phyloP scores from a whole-genome alignment of 2,329 filamentous ascomycete species.

The Fusarium lateritium region DNA sequence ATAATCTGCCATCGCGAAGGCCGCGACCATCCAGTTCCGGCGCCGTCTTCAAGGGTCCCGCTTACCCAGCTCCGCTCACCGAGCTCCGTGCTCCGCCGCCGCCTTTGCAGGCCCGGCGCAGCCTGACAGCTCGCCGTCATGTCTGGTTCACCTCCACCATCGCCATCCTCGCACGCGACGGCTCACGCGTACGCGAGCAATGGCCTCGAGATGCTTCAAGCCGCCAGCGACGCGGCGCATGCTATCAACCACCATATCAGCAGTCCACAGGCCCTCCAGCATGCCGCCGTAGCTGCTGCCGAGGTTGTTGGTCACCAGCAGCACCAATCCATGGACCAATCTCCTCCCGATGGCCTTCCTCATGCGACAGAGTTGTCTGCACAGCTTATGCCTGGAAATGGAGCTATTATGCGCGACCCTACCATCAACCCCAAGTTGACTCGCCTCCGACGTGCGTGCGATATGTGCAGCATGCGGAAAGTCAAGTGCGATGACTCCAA shows the following conservation, averaged over 20 bases:
- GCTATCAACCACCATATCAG: conserved; percentile 51
- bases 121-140: conserved; percentile 36
- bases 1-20: conserved; percentile 59
- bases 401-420: conserved; percentile 55
- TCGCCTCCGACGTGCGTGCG: conserved; percentile 70
- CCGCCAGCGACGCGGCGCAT: conserved; percentile 61
- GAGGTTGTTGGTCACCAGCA: conserved; percentile 48
- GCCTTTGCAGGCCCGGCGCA: conserved; percentile 39
- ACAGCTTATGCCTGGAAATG: conserved; percentile 46
- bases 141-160: conserved; percentile 50
- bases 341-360: conserved; percentile 34
- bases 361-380: conserved; percentile 42
- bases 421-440: conserved; percentile 67
- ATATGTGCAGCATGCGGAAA: conserved; percentile 74
- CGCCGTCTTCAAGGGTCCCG: conserved; percentile 41
- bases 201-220: conserved; percentile 62
- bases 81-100: conserved; percentile 44
- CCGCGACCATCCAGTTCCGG: conserved; percentile 35
- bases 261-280: conserved; percentile 57
- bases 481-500: conserved; percentile 72
- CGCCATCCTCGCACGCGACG: conserved; percentile 49
- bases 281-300: conserved; percentile 56
- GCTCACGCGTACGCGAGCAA: conserved; percentile 63
- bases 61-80: conserved; percentile 39
- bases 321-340: conserved; percentile 38